phyloP scores from a whole-genome alignment of 257 asterid species.

The Gardenia jasminoides region DNA sequence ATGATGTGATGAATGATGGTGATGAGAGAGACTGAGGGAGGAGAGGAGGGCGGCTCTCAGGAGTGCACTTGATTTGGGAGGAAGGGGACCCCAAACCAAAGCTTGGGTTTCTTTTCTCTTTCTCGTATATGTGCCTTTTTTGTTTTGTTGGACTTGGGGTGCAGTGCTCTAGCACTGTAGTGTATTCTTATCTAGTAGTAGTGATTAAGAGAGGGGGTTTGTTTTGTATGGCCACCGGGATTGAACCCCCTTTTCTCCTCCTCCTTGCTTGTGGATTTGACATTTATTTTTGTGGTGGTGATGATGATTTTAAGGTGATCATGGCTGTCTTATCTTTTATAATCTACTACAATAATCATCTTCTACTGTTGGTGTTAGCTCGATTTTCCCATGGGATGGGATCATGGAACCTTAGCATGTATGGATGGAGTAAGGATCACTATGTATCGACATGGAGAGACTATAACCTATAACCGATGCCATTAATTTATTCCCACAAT shows the following conservation, averaged over 20 bases:
- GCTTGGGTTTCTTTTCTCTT: too few species aligned
- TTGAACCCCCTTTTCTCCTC: not conserved
- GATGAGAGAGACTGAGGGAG: too few species aligned
- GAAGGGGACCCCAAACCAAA: too few species aligned
- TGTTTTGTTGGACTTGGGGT: not conserved
- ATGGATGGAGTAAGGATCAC: too few species aligned
- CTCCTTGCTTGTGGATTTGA: not conserved
- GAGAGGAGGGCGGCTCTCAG: not conserved
- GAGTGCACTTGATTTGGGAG: too few species aligned
- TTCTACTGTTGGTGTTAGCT: not conserved
- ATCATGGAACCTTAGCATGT: not conserved
- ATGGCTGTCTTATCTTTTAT: not conserved
- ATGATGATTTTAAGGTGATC: constrained; percentile 3
- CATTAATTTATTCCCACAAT: not conserved
- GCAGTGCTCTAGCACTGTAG: too few species aligned
- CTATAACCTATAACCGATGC: too few species aligned
- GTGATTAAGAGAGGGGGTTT: constrained; percentile 5
- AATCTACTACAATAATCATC: not conserved
- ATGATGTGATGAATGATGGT: too few species aligned
- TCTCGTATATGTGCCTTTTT: too few species aligned
- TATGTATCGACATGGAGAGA: not conserved
- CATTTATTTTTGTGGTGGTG: not conserved
- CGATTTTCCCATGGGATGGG: not conserved
- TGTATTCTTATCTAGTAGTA: too few species aligned
- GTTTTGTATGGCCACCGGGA: not conserved